Percentiles rank a stretch among this genome's conserved stretches.
Conservation (phyloP, 164 flowering plant genomes). For the Piper longum region DNA sequence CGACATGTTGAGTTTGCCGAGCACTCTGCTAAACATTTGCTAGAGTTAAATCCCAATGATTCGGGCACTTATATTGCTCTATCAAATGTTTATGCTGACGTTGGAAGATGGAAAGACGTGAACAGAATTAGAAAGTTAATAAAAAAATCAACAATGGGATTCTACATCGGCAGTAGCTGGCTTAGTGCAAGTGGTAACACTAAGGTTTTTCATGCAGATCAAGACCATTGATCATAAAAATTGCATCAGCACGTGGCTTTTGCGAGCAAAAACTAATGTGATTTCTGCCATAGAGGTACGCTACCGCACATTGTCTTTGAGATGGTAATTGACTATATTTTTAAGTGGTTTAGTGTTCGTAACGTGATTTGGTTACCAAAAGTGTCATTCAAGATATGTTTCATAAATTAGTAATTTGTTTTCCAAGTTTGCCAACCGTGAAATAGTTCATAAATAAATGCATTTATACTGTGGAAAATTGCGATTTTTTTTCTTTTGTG, state of each 20-base stretch:
- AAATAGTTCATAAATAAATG: too few relatives aligned
- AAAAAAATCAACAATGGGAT: slow-evolving; percentile 9
- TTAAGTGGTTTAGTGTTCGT: too few relatives aligned
- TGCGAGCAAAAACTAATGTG: not conserved
- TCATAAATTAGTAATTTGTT: too few relatives aligned
- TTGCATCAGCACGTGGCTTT: not conserved
- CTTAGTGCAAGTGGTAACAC: slow-evolving; percentile 8
- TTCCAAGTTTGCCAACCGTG: too few relatives aligned
- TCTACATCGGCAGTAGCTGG: slow-evolving; percentile 14
- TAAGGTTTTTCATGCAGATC: slow-evolving; percentile 15
- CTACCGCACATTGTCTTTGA: not conserved
- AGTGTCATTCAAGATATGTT: too few relatives aligned
- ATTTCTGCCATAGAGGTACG: not conserved
- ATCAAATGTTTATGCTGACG: slow-evolving; percentile 17
- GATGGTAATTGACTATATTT: not conserved
- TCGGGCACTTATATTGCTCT: slow-evolving; percentile 22
- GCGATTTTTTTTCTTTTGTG: too few relatives aligned
- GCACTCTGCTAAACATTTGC: slow-evolving; percentile 11
- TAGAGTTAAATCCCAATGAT: slow-evolving; percentile 18
- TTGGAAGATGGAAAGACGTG: slow-evolving; percentile 20
- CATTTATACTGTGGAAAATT: too few relatives aligned
- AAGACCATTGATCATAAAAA: not conserved
- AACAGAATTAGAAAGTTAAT: slow-evolving; percentile 16
- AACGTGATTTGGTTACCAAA: too few relatives aligned
- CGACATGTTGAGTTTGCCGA: slow-evolving; percentile 13